Conservation (phyloP, 108 stramenopile species). For the Pseudonitzschia delicatissima region DNA sequence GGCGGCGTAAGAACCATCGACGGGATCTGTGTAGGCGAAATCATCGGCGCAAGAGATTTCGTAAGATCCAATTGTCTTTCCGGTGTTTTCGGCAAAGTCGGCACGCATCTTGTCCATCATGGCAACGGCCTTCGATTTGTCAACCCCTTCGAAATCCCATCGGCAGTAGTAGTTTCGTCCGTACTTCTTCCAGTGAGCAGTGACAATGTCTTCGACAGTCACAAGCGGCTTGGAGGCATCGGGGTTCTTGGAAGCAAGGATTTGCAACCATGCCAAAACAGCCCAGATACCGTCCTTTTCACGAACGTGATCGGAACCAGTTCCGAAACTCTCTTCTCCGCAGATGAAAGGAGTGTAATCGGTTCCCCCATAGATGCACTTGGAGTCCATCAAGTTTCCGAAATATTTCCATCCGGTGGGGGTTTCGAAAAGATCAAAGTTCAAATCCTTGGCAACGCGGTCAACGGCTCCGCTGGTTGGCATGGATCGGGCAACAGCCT, state of each 20-base stretch:
- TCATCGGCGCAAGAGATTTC: conserved; percentile 91
- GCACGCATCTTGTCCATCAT: conserved; percentile 96
- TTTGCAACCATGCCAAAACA: conserved; percentile 96
- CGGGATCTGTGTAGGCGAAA: conserved; percentile 96
- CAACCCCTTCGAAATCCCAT: conserved; percentile 98
- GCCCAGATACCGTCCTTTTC: conserved; percentile 99
- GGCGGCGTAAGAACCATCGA: conserved; percentile 90
- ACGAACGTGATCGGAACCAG: conserved; percentile 97
- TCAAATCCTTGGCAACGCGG: conserved; percentile 93
- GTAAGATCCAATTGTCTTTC: conserved; percentile 72
- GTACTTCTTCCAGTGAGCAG: conserved; percentile 92
- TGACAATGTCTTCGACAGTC: conserved; percentile 94
- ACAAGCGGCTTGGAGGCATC: conserved; percentile 83
- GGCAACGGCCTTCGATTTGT: conserved; percentile 71
- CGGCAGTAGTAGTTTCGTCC: conserved; percentile 99
- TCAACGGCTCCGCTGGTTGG: conserved; percentile 99
- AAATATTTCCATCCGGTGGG: conserved; percentile 99
- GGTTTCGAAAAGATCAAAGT: conserved; percentile 93
- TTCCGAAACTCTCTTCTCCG: conserved; percentile 99
- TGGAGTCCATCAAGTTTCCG: conserved; percentile 99
- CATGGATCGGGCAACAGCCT: conserved; percentile 98
- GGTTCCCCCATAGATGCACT: conserved; percentile 79
- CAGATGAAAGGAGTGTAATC: conserved; percentile 99
- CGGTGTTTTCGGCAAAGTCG: conserved; percentile 61
- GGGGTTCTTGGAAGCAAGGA: conserved; percentile 87